Evolutionary conservation across 441 rosid genomes (phyloP).

Genomic region (Croton laevigatus): DNA sequence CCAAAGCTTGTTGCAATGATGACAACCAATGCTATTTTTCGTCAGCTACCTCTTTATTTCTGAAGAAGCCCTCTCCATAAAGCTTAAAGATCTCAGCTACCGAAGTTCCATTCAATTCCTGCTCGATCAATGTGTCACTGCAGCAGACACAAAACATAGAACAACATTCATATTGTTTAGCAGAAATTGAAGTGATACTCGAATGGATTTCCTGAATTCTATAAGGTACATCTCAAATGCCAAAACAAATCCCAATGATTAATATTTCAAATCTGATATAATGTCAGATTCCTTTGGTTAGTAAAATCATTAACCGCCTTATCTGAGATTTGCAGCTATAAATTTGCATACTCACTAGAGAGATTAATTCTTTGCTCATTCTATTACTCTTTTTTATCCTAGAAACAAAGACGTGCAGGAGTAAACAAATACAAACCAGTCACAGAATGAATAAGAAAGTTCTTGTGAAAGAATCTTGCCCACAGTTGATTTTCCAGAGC

Average conservation of each 20-base stretch:
- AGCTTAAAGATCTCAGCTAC: slow-evolving; percentile 82
- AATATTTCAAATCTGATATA: not conserved
- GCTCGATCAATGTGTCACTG: slow-evolving; percentile 73
- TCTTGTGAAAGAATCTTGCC: slow-evolving; percentile 66
- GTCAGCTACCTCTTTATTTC: slow-evolving; percentile 70
- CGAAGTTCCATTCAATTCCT: slow-evolving; percentile 51
- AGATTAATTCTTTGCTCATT: not conserved
- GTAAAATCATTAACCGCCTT: not conserved
- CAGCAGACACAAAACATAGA: slow-evolving; percentile 19
- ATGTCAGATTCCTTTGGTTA: not conserved
- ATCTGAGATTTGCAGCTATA: not conserved
- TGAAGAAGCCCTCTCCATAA: slow-evolving; percentile 74
- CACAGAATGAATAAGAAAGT: slow-evolving; percentile 63
- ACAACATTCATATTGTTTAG: slow-evolving; percentile 16
- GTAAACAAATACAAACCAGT: slow-evolving; percentile 45
- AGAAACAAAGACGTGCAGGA: not conserved
- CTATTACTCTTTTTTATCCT: not conserved
- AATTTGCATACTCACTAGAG: not conserved
- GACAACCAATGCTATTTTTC: not conserved
- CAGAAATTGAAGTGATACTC: not conserved
- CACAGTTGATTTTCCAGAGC: slow-evolving; percentile 89
- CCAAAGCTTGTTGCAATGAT: not conserved
- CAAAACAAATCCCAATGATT: not conserved
- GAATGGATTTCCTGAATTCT: slow-evolving; percentile 8
- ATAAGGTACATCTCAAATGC: not conserved